phyloP scores from a whole-genome alignment of 2,329 filamentous ascomycete genomes.

The Verruconis gallopava region DNA sequence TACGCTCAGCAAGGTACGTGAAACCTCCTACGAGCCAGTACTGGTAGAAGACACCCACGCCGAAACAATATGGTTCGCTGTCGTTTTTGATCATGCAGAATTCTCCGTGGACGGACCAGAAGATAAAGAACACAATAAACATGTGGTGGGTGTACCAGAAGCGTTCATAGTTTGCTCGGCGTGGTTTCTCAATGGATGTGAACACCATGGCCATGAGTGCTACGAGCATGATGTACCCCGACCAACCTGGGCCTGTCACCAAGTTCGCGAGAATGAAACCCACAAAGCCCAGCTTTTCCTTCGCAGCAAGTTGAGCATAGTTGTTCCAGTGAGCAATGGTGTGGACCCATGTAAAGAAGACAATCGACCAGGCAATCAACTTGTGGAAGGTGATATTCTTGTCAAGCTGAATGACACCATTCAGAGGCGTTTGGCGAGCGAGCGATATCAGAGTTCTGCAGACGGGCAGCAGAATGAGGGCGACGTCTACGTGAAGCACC shows the following conservation, averaged over 20 bases:
- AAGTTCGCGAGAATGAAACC: constrained; percentile 70
- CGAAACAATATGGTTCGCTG: constrained; percentile 63
- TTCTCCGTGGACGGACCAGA: constrained; percentile 80
- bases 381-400: constrained; percentile 87
- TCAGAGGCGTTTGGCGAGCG: constrained; percentile 65
- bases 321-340: constrained; percentile 83
- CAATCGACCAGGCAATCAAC: constrained; percentile 72
- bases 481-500: constrained; percentile 70
- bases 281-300: constrained; percentile 64
- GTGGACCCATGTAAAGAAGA: constrained; percentile 80
- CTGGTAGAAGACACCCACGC: constrained; percentile 74
- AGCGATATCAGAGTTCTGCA: constrained; percentile 76
- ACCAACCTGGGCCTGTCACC: constrained; percentile 70
- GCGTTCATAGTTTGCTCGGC: constrained; percentile 71
- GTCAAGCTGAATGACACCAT: constrained; percentile 78
- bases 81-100: constrained; percentile 88
- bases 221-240: constrained; percentile 72
- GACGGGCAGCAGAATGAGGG: constrained; percentile 56
- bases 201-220: constrained; percentile 65
- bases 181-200: constrained; percentile 65
- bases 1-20: constrained; percentile 64
- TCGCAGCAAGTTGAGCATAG: constrained; percentile 61
- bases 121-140: constrained; percentile 78
- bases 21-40: constrained; percentile 81
- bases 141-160: constrained; percentile 89